A percentile compares a stretch with the other conserved stretches of the same genome.
phyloP scores from a whole-genome alignment of 352 stramenopile genomes.

The Globisporangium viniferum region DNA sequence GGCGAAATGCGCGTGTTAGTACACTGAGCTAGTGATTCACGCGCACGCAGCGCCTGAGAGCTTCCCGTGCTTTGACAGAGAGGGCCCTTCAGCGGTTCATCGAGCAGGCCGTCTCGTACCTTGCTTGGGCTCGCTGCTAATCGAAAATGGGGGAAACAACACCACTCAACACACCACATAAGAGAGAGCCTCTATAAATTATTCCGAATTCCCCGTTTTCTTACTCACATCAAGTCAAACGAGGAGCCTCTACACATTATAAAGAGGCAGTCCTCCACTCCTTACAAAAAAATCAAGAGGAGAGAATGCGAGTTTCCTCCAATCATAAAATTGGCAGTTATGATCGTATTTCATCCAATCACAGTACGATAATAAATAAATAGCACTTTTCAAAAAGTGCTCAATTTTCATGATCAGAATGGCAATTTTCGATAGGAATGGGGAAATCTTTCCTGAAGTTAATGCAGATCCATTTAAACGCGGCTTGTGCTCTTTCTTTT shows the following conservation, averaged over 20 bases:
- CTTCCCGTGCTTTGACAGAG: neutral
- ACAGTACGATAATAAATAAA: no score
- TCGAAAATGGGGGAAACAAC: slow-evolving; percentile 1
- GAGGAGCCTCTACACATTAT: no score
- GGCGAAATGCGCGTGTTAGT: neutral
- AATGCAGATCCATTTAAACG: neutral
- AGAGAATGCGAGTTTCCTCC: no score
- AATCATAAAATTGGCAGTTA: no score
- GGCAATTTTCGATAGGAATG: no score
- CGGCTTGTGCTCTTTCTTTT: neutral
- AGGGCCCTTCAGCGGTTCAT: neutral
- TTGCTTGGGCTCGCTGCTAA: neutral
- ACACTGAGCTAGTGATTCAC: neutral
- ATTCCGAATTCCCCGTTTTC: no score
- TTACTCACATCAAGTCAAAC: no score
- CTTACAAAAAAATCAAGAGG: no score
- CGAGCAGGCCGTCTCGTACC: neutral
- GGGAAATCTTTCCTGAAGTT: no score
- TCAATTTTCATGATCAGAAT: neutral
- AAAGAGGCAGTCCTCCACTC: no score
- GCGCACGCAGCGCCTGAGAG: neutral
- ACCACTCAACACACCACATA: neutral
- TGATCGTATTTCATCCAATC: no score
- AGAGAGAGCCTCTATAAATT: no score
- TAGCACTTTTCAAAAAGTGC: neutral